Evolutionary conservation across 2,329 filamentous ascomycete genomes (phyloP).

Genomic region (Hyphodiscus sp.): DNA sequence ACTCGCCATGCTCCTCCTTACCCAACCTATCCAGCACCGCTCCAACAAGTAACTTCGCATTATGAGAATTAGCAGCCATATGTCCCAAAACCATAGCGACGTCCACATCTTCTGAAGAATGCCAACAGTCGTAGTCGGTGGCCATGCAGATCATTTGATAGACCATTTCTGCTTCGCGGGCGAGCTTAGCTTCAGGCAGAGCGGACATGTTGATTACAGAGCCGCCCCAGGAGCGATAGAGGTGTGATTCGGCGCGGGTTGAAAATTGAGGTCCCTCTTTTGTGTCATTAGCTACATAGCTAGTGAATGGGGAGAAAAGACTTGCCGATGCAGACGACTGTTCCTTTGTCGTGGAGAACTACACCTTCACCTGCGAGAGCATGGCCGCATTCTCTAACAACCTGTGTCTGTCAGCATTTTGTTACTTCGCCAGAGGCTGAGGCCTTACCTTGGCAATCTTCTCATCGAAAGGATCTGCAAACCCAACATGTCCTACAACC

Average conservation of each 20-base stretch:
- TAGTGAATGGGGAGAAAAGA: slow-evolving; percentile 15
- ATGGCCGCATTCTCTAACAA: slow-evolving; percentile 71
- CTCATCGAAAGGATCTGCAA: slow-evolving; percentile 90
- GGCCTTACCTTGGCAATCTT: slow-evolving; percentile 51
- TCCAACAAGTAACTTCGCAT: slow-evolving; percentile 77
- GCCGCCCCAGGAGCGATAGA: slow-evolving; percentile 92
- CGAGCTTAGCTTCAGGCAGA: slow-evolving; percentile 91
- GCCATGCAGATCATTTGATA: slow-evolving; percentile 99
- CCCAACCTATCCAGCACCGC: slow-evolving; percentile 82
- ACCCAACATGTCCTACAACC: slow-evolving; percentile 88
- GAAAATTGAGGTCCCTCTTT: slow-evolving; percentile 96
- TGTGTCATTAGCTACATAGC: neutral
- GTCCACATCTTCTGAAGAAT: slow-evolving; percentile 73
- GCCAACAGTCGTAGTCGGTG: slow-evolving; percentile 99
- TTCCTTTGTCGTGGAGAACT: slow-evolving; percentile 74
- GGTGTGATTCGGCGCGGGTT: slow-evolving; percentile 87
- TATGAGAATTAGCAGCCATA: slow-evolving; percentile 89
- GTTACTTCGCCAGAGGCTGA: neutral
- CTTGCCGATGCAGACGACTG: slow-evolving; percentile 85
- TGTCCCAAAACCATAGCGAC: slow-evolving; percentile 96
- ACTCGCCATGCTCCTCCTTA: slow-evolving; percentile 66
- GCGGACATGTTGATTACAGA: slow-evolving; percentile 98
- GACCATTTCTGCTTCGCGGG: slow-evolving; percentile 88
- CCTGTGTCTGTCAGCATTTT: slow-evolving; percentile 20
- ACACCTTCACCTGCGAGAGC: slow-evolving; percentile 78